phyloP scores from a whole-genome alignment of 1,284 basidiomycete genomes.

The Xanthoconium separans region DNA sequence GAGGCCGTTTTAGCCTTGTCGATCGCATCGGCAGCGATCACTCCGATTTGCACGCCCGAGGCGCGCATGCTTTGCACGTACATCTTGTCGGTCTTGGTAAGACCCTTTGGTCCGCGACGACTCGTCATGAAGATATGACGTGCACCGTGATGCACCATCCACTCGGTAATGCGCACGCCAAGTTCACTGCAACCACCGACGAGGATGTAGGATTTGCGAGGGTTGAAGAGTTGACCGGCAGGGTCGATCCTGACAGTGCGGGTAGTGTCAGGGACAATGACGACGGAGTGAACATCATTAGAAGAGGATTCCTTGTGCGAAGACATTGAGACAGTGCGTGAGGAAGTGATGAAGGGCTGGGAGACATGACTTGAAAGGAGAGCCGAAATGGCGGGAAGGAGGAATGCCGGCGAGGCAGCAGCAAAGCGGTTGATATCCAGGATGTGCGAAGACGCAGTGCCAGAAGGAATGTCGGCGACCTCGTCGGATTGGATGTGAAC shows the following conservation, averaged over 20 bases:
- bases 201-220: constrained; percentile 33
- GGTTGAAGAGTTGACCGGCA: constrained; percentile 27
- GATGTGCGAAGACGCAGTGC: constrained; percentile 13
- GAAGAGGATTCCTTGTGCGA: neutral
- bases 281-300: constrained; percentile 7
- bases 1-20: constrained; percentile 17
- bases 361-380: constrained; percentile 17
- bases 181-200: constrained; percentile 32
- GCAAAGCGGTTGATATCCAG: constrained; percentile 20
- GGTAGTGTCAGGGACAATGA: constrained; percentile 14
- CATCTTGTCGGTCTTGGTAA: constrained; percentile 27
- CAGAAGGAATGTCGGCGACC: constrained; percentile 17
- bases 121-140: constrained; percentile 34
- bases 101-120: constrained; percentile 27
- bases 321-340: constrained; percentile 14
- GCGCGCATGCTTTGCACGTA: constrained; percentile 26
- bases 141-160: constrained; percentile 32
- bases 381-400: constrained; percentile 12
- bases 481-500: constrained; percentile 23
- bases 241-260: constrained; percentile 21
- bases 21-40: constrained; percentile 27
- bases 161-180: constrained; percentile 33
- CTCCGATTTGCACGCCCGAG: constrained; percentile 22
- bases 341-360: constrained; percentile 12
- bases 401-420: constrained; percentile 13